These are phyloP conservation scores for Zasmidium angulare DNA, from an alignment of 2,329 filamentous ascomycete genomes.

Conservation along the genomic window DNA sequence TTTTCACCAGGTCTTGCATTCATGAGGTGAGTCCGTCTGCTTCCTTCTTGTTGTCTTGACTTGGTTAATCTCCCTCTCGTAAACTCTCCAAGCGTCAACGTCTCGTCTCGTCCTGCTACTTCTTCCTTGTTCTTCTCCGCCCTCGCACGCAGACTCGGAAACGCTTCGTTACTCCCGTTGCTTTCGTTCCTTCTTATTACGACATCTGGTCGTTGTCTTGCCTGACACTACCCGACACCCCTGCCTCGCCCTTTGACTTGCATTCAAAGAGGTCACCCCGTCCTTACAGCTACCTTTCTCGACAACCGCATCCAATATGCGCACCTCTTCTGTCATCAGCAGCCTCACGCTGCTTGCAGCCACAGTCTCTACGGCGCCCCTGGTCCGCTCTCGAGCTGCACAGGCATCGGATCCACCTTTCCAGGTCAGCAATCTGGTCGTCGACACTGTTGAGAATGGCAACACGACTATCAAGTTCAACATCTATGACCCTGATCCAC, in stretches of 20 bases:
- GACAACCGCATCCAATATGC: neutral
- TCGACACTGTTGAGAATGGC: slow-evolving; percentile 17
- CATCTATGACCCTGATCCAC: slow-evolving; percentile 31
- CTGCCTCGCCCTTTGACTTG: neutral
- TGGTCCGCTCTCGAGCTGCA: neutral
- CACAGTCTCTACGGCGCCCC: neutral
- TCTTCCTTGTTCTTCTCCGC: slow-evolving; percentile 3
- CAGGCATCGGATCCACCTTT: slow-evolving; percentile 17
- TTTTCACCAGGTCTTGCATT: neutral
- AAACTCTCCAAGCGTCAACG: slow-evolving; percentile 1
- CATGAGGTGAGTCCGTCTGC: neutral
- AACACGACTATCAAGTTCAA: slow-evolving; percentile 29
- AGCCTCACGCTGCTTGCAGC: slow-evolving; percentile 6
- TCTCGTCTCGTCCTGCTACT: slow-evolving; percentile 5
- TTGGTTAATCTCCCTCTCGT: neutral
- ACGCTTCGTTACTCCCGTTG: neutral
- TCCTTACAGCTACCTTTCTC: neutral
- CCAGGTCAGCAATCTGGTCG: slow-evolving; percentile 21
- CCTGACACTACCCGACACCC: neutral
- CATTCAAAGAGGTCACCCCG: neutral
- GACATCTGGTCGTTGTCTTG: neutral
- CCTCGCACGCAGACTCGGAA: neutral
- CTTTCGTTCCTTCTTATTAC: neutral
- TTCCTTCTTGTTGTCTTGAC: neutral
- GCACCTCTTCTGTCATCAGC: neutral